A percentile compares a stretch with the other conserved stretches of the same genome.
Conservation (phyloP, 2,329 filamentous ascomycete genomes). For the Fusarium humuli region DNA sequence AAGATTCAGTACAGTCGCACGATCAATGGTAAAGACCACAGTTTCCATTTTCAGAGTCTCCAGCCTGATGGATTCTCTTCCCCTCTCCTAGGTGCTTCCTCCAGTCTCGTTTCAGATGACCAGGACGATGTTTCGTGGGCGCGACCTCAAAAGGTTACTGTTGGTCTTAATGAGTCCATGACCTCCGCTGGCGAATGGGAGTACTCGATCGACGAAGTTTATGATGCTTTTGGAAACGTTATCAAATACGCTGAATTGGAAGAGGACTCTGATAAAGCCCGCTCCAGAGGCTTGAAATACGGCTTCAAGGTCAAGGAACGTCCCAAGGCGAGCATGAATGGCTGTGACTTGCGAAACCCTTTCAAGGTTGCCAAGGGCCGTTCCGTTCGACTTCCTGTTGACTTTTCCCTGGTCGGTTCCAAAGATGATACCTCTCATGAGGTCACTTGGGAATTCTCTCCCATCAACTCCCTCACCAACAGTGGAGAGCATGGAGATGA, state of each 20-base stretch:
- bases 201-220: constrained; percentile 91
- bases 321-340: constrained; percentile 76
- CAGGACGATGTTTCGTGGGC: constrained; percentile 85
- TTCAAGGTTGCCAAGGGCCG: constrained; percentile 85
- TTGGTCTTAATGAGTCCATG: constrained; percentile 92
- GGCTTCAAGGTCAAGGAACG: constrained; percentile 88
- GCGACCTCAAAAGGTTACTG: constrained; percentile 76
- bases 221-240: constrained; percentile 89
- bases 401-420: constrained; percentile 72
- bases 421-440: constrained; percentile 73
- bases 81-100: constrained; percentile 74
- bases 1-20: constrained; percentile 92
- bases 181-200: constrained; percentile 82
- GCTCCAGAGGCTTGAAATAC: constrained; percentile 75
- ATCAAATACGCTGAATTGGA: constrained; percentile 76
- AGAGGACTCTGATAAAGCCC: constrained; percentile 77
- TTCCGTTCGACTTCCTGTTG: constrained; percentile 74
- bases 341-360: constrained; percentile 83
- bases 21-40: constrained; percentile 84
- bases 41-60: constrained; percentile 91
- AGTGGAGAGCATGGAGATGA: constrained; percentile 76
- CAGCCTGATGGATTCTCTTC: constrained; percentile 89
- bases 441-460: constrained; percentile 84
- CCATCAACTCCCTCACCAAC: constrained; percentile 74
- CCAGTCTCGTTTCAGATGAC: constrained; percentile 69